phyloP scores from a whole-genome alignment of 495 filamentous ascomycete genomes.

The Trichoderma erinaceum region DNA sequence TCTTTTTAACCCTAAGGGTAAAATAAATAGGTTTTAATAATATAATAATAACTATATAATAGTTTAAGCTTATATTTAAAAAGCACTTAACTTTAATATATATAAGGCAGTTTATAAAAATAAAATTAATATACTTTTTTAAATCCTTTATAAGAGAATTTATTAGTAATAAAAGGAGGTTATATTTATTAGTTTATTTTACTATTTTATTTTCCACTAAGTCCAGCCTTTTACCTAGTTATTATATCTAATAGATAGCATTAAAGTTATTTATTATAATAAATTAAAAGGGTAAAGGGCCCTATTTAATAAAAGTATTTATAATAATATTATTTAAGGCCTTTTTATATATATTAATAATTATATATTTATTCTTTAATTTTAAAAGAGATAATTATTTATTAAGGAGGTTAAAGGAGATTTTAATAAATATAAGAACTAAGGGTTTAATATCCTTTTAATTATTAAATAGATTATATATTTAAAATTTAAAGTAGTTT shows the following conservation, averaged over 20 bases:
- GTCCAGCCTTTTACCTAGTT: background rate
- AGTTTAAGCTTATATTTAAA: background rate
- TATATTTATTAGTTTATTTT: background rate
- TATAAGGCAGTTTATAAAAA: background rate
- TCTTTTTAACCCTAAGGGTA: background rate
- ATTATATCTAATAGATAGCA: background rate
- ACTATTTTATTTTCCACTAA: background rate
- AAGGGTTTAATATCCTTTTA: background rate
- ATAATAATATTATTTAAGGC: background rate
- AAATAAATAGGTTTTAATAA: background rate
- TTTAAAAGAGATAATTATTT: background rate
- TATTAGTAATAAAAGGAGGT: background rate
- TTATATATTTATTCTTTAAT: background rate
- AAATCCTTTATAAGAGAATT: background rate
- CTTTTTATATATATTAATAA: background rate
- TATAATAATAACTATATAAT: background rate
- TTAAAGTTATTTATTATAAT: background rate
- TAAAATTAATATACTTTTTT: background rate
- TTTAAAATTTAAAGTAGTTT: background rate
- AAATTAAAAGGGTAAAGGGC: too few relatives aligned
- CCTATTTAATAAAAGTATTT: background rate
- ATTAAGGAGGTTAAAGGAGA: background rate
- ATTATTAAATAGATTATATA: background rate
- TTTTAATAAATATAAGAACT: conserved; percentile 1
- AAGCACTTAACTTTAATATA: background rate